Base-by-base conservation (phyloP, 1,139 yeast genomes). In the Pichia sp. region DNA sequence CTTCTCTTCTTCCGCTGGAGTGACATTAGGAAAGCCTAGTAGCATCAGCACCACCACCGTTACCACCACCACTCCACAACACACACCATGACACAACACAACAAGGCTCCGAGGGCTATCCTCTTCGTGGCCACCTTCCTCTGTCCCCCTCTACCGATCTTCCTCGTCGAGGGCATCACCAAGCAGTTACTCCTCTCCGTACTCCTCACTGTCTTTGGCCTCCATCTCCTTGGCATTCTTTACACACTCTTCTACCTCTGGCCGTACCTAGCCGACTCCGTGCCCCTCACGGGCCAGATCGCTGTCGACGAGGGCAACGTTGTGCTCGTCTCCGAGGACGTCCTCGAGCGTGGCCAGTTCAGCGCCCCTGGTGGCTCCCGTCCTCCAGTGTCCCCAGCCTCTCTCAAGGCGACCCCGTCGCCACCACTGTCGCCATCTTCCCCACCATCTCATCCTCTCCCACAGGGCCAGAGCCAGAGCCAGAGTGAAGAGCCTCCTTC, bases 111-210 rank as follows among this genome's bases (percentile, higher is more conserved):
- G 7, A 44, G 37, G 19, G 41, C 48, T 4, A 41, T 59, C 7
- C 51, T 59, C 10, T 41, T 54, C 10, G 28, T 52, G 2, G 51
- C 52, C 2, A 56, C 62, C 7, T 30, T 58, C 19, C 31, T 59
- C 16, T 56, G 52, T 34, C 63, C 63, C 3, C 63, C 63, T 3
- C 49, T 60, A 1, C 57, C 60, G 1, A 54, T 58, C 8, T 55
- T 53, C 31, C 53, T 58, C 2, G 30, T 53, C 3, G 47, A 48
- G 10, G 61, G 61, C 10, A 22, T 52, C 13, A 40, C 55, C 8
- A 22, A 22, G 8, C 52, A 50, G 13, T 46, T 57, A 6, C n/a
- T 55, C 12, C 7, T 58, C 12, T 46, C 54, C 2, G 22, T 55
- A 21, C 8, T 60, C 3, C 49, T 60, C 21, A 52, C 61, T 1